Evolutionary conservation across 176 grass and related monocot species (phyloP), one percentile per base, ranked within the genome.

Genomic region (Oryza meyeriana): DNA sequence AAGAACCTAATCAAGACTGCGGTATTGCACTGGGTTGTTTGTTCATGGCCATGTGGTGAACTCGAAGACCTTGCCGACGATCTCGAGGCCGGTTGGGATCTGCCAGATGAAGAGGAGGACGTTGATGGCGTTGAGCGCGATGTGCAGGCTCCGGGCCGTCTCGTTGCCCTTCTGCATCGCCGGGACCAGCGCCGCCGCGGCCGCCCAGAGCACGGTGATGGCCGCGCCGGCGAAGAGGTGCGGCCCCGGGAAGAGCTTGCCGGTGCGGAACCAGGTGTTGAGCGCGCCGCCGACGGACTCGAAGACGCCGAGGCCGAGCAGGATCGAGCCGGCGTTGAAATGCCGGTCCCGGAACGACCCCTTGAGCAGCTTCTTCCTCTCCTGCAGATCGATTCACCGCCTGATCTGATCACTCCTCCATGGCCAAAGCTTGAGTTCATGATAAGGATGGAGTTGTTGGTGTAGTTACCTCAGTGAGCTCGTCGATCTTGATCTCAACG

Each of bases 81-180:
- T 98, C 16, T 98, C 96, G 59, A 98, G 84, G 10, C 96, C 96
- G 0, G 96, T 98, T 20, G 96, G 96, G 28, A 95, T 98, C 85
- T 98, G 96, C 93, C 85, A 98, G 57, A 98, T 71, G 71, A 98
- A 98, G 68, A 98, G 86, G 4, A 93, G n/a, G n/a, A 98, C 90
- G 72, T 98, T 98, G 71, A 98, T 20, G 1, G 85, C 6, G 62
- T 98, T 98, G 72, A 98, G 90, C 38, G 95, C 88, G 73, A 98
- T 98, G 75, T 98, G 95, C 9, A 98, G 86, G 81, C 71, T 94
- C 70, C 92, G 80, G 0, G 95, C 92, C 0, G 88, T 93, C 73
- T 98, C 95, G 61, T 91, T 81, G 33, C 95, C 95, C 79, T 89
- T 98, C 85, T 98, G 95, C 95, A 98, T 98, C 34, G 92, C 90